These are phyloP conservation scores for Alternaria angustiovoidea DNA, from an alignment of 2,329 filamentous ascomycete genomes.

Conservation along the genomic window DNA sequence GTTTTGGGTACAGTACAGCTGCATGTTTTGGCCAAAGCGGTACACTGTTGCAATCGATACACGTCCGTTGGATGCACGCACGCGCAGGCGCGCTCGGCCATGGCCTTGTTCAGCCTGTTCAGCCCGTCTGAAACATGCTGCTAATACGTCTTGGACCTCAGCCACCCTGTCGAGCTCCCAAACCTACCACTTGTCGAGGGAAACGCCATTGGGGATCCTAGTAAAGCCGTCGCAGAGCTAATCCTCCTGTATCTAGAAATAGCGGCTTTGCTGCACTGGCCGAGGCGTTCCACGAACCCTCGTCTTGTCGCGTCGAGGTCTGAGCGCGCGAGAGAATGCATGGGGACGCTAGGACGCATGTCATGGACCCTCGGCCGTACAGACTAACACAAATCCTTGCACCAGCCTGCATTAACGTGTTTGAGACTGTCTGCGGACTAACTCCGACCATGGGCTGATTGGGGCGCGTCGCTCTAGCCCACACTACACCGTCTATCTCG, in stretches of 20 bases:
- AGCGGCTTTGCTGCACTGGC: background rate
- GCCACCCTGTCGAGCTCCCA: background rate
- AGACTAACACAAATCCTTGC: slow-evolving; percentile 1
- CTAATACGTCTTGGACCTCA: slow-evolving; percentile 9
- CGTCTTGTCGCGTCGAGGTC: background rate
- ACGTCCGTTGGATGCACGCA: slow-evolving; percentile 12
- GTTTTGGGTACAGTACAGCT: slow-evolving; percentile 8
- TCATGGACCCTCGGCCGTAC: slow-evolving; percentile 10
- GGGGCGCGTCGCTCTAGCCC: background rate
- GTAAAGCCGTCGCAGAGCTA: slow-evolving; percentile 1
- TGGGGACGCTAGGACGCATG: slow-evolving; percentile 2
- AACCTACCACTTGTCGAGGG: slow-evolving; percentile 1
- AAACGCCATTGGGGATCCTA: background rate
- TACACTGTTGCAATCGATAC: slow-evolving; percentile 23
- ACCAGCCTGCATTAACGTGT: slow-evolving; percentile 17
- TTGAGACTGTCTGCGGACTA: slow-evolving; percentile 5
- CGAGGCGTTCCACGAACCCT: slow-evolving; percentile 6
- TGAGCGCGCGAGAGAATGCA: slow-evolving; percentile 1
- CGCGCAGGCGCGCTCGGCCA: slow-evolving; percentile 22
- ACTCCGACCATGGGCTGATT: slow-evolving; percentile 4
- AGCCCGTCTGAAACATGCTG: slow-evolving; percentile 23
- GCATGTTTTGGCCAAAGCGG: slow-evolving; percentile 20
- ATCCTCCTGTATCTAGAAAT: slow-evolving; percentile 4
- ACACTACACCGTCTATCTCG: slow-evolving; percentile 13
- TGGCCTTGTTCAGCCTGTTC: slow-evolving; percentile 11